These are phyloP conservation scores for Hirsutella minnesotensis DNA, from an alignment of 2,329 filamentous ascomycete genomes.

Conservation along the genomic window DNA sequence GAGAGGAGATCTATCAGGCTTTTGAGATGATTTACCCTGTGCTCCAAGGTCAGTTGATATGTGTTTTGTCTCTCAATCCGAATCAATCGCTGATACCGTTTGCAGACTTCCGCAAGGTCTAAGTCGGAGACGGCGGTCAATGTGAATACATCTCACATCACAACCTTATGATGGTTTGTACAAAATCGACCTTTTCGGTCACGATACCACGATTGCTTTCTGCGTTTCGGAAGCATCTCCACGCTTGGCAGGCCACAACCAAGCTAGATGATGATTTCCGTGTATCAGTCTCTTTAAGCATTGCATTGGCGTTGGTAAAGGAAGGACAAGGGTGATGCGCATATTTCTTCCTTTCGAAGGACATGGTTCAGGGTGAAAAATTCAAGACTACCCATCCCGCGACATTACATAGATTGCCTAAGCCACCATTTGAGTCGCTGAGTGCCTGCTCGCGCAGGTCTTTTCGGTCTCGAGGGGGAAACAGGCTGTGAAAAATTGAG, in stretches of 20 bases:
- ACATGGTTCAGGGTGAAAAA: slow-evolving; percentile 21
- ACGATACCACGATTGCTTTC: slow-evolving; percentile 36
- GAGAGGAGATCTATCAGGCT: slow-evolving; percentile 94
- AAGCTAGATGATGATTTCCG: slow-evolving; percentile 10
- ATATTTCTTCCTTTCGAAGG: slow-evolving; percentile 16
- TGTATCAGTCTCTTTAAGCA: slow-evolving; percentile 34
- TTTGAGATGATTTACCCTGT: slow-evolving; percentile 98
- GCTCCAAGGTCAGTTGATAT: slow-evolving; percentile 56
- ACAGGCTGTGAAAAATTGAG: slow-evolving; percentile 9
- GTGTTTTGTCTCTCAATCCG: neutral
- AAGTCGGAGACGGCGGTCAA: slow-evolving; percentile 12
- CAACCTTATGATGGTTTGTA: slow-evolving; percentile 21
- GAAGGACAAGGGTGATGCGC: slow-evolving; percentile 17
- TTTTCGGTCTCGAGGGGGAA: slow-evolving; percentile 17
- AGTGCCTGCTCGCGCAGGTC: slow-evolving; percentile 5
- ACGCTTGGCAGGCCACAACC: slow-evolving; percentile 14
- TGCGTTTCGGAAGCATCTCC: neutral
- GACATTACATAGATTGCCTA: slow-evolving; percentile 29
- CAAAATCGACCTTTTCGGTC: slow-evolving; percentile 27
- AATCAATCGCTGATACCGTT: slow-evolving; percentile 3
- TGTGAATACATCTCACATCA: slow-evolving; percentile 7
- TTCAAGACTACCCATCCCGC: slow-evolving; percentile 25
- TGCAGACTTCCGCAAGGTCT: slow-evolving; percentile 47
- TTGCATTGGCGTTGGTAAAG: slow-evolving; percentile 46
- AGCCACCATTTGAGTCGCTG: slow-evolving; percentile 8